These are phyloP conservation scores for Calocybe gangraenosa DNA, from an alignment of 768 basidiomycete species.

Conservation along the genomic window DNA sequence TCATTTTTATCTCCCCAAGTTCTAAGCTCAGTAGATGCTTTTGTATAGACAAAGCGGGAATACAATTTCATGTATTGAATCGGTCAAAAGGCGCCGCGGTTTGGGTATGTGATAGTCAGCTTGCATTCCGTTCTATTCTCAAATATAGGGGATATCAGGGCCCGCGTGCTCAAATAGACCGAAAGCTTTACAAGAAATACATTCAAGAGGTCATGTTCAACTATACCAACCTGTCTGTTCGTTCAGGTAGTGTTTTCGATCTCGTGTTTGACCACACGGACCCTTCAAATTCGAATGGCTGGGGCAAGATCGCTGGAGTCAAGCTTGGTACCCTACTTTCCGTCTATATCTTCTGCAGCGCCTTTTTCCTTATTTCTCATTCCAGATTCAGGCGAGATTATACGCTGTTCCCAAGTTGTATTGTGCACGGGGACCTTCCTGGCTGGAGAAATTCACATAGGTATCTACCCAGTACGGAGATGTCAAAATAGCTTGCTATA, in stretches of 20 bases:
- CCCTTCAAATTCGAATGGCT: slow-evolving; percentile 28
- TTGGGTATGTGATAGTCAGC: slow-evolving; percentile 52
- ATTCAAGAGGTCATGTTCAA: slow-evolving; percentile 69
- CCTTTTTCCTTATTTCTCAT: neutral
- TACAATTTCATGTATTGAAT: slow-evolving; percentile 86
- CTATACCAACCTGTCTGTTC: slow-evolving; percentile 68
- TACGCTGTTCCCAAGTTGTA: slow-evolving; percentile 77
- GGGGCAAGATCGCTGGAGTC: slow-evolving; percentile 62
- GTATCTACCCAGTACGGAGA: slow-evolving; percentile 27
- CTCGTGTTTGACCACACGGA: slow-evolving; percentile 57
- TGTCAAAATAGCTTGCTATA: too few species aligned
- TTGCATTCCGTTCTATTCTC: too few species aligned
- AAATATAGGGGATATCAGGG: slow-evolving; percentile 46
- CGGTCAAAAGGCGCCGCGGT: slow-evolving; percentile 84
- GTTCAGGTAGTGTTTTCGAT: slow-evolving; percentile 75
- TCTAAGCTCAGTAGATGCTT: neutral
- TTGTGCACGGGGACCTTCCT: slow-evolving; percentile 92
- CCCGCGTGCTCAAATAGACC: slow-evolving; percentile 84
- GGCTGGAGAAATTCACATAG: slow-evolving; percentile 88
- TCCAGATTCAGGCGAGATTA: slow-evolving; percentile 70
- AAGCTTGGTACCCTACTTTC: slow-evolving; percentile 46
- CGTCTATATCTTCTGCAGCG: too few species aligned
- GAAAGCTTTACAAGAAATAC: slow-evolving; percentile 75
- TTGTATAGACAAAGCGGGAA: slow-evolving; percentile 73
- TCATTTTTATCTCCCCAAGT: too few species aligned